Conservation (phyloP, 2,329 filamentous ascomycete genomes). For the Colletotrichum tanaceti region DNA sequence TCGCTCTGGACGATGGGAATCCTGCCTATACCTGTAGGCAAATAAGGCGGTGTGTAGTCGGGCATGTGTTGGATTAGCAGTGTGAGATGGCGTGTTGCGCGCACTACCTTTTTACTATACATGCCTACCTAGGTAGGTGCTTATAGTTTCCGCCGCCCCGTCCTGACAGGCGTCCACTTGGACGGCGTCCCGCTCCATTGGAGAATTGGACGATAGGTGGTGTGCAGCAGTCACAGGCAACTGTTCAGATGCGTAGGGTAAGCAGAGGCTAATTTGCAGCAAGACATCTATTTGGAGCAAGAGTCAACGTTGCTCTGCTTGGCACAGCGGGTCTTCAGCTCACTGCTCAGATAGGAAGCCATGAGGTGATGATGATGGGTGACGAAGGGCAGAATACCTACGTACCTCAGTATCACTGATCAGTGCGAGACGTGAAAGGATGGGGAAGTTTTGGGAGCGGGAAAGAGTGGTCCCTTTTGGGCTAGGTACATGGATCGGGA, state of each 20-base stretch:
- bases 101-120: slow-evolving; percentile 5
- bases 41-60: slow-evolving; percentile 18
- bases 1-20: neutral
- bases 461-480: slow-evolving; percentile 31
- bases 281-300: neutral
- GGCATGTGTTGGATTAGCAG: slow-evolving; percentile 9
- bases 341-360: slow-evolving; percentile 19
- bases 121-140: too few species aligned
- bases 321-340: slow-evolving; percentile 12
- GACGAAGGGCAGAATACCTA: neutral
- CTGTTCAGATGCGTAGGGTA: slow-evolving; percentile 25
- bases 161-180: slow-evolving; percentile 1
- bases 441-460: slow-evolving; percentile 31
- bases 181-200: slow-evolving; percentile 31
- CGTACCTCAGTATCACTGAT: too few species aligned
- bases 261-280: slow-evolving; percentile 10
- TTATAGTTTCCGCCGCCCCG: slow-evolving; percentile 23
- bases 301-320: slow-evolving; percentile 15
- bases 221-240: slow-evolving; percentile 16
- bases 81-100: slow-evolving; percentile 23
- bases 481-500: slow-evolving; percentile 11
- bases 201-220: slow-evolving; percentile 31
- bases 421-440: neutral
- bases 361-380: slow-evolving; percentile 39
- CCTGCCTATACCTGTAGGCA: neutral